phyloP scores from a whole-genome alignment of 2,329 filamentous ascomycete species.

The Penicillium olsonii region DNA sequence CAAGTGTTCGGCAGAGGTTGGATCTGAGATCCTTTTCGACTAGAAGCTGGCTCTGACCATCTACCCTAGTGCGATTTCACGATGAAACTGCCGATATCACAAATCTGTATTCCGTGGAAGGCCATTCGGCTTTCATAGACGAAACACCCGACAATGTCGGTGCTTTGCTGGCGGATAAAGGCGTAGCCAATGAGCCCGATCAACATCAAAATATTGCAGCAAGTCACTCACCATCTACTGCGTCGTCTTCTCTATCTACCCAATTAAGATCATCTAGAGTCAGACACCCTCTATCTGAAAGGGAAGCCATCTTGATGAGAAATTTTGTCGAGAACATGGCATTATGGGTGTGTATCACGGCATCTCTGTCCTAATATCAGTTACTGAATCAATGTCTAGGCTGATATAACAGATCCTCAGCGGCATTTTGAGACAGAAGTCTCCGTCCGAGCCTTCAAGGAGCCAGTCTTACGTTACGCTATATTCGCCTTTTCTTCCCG shows the following conservation, averaged over 20 bases:
- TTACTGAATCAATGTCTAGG: conserved; percentile 11
- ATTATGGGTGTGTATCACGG: conserved; percentile 27
- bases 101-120: conserved; percentile 13
- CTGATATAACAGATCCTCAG: conserved; percentile 35
- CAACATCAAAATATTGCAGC: neutral
- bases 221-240: conserved; percentile 4
- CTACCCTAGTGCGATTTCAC: conserved; percentile 20
- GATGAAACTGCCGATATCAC: conserved; percentile 25
- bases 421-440: conserved; percentile 36
- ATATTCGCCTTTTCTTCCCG: conserved; percentile 38
- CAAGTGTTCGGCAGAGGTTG: conserved; percentile 18
- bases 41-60: neutral
- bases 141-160: neutral
- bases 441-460: conserved; percentile 30
- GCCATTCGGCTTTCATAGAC: neutral
- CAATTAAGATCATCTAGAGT: neutral
- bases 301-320: conserved; percentile 26
- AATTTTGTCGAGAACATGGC: conserved; percentile 38
- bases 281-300: conserved; percentile 14
- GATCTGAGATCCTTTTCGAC: neutral
- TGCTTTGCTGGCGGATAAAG: neutral
- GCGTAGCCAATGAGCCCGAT: neutral
- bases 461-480: conserved; percentile 34
- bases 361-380: too few species aligned
- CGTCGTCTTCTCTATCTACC: conserved; percentile 9